Conservation (phyloP, 75 land plant genomes). For the Selaginella tamariscina region DNA sequence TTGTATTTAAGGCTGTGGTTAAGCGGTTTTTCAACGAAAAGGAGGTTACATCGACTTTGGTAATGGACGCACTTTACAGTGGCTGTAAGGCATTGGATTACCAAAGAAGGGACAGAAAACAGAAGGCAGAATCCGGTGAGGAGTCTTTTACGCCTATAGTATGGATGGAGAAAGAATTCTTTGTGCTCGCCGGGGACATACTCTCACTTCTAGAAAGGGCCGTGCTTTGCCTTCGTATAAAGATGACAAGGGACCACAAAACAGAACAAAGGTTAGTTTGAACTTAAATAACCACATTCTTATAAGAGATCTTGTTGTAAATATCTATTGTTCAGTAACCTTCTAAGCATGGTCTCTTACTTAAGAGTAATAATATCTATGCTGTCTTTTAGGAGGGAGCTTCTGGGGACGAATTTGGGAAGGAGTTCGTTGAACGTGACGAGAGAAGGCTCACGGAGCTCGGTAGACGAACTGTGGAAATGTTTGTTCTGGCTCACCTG, state of each 20-base stretch:
- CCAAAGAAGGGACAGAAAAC: slow-evolving; percentile 51
- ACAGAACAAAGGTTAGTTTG: slow-evolving; percentile 62
- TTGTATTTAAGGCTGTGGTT: slow-evolving; percentile 76
- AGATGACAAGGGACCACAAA: slow-evolving; percentile 96
- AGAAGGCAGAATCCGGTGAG: slow-evolving; percentile 37
- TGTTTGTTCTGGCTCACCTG: slow-evolving; percentile 79
- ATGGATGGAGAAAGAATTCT: slow-evolving; percentile 79
- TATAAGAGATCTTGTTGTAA: not conserved
- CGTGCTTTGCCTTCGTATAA: slow-evolving; percentile 67
- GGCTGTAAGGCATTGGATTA: slow-evolving; percentile 83
- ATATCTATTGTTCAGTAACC: not conserved
- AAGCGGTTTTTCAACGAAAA: slow-evolving; percentile 95
- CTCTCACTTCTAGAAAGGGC: slow-evolving; percentile 65
- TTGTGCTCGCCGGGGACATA: slow-evolving; percentile 93
- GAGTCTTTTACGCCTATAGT: slow-evolving; percentile 62
- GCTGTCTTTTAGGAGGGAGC: slow-evolving; percentile 49
- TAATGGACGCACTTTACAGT: slow-evolving; percentile 98
- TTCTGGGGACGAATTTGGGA: slow-evolving; percentile 83
- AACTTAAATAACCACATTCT: not conserved
- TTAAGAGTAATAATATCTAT: not conserved
- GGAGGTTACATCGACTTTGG: slow-evolving; percentile 97
- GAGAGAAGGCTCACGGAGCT: slow-evolving; percentile 91
- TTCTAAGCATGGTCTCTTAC: not conserved
- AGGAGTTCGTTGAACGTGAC: slow-evolving; percentile 86
- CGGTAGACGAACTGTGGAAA: slow-evolving; percentile 93